Base-by-base conservation (phyloP, 768 basidiomycete species). In the Tylopilus cervinicoccineus region DNA sequence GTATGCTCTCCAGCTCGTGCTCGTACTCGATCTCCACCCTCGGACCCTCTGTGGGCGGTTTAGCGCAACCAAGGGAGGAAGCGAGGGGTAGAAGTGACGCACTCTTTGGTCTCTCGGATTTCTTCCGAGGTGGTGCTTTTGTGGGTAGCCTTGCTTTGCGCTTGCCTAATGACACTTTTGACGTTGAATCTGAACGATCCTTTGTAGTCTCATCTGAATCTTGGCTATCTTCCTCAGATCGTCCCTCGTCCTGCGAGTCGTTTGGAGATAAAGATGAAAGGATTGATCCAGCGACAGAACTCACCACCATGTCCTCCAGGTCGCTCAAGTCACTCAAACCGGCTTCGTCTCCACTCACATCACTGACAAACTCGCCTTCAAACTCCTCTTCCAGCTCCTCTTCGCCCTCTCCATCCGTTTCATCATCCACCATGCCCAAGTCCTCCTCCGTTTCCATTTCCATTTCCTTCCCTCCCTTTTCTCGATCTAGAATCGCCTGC, bases 21-120 rank as follows among this genome's bases (percentile, higher is more conserved):
- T 98, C 94, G 81, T 96, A 96, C 69, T 97, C 95, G 60, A 98
- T 86, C 65, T 97, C 91, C 61, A 98, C 86, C 55, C 85, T 76
- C 13, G 92, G 86, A 17, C 84, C 88, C 60, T 76, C 84, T 85
- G 65, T 10, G 51, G 37, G 33, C 33, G 38, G 34, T 27, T 65
- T 38, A 64, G 56, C 37, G 38, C 48, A 38, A 40, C 22, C 51
- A 22, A 3, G 27, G 19, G 39, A 27, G 19, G 2, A 39, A 36
- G 38, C n/a, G n/a, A 42, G 40, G 6, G n/a, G 13, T 6, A 41
- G 23, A 38, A 31, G 23, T 19, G 46, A 74, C 79, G 55, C 63
- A 81, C 84, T 78, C 57, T 78, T 83, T 66, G 81, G 80, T 65
- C 82, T 84, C 56, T 79, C 78, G 38, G 75, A 76, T 53, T 77